Conservation (phyloP, 1,284 basidiomycete species). For the Sporisorium sorghi region DNA sequence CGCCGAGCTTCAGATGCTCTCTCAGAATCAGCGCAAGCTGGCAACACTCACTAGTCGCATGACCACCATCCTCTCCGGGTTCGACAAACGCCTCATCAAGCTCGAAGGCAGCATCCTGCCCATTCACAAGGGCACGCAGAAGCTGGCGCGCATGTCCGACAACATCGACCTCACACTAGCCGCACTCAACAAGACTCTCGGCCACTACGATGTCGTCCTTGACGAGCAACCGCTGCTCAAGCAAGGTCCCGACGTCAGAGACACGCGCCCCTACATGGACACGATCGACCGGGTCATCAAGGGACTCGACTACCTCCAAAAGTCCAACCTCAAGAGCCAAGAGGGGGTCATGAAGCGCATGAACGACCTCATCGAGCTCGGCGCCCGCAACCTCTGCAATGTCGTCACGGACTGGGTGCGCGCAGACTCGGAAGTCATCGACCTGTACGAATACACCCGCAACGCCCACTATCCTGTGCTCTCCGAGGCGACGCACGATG, state of each 20-base stretch:
- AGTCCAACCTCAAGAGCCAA: conserved; percentile 49
- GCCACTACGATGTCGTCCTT: conserved; percentile 64
- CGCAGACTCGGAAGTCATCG: conserved; percentile 59
- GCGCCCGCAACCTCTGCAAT: conserved; percentile 58
- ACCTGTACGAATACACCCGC: conserved; percentile 48
- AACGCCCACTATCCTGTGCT: conserved; percentile 46
- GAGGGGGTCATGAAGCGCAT: conserved; percentile 62
- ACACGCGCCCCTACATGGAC: conserved; percentile 65
- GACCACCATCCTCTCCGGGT: conserved; percentile 69
- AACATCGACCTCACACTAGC: conserved; percentile 61
- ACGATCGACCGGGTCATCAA: conserved; percentile 62
- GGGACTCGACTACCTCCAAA: conserved; percentile 55
- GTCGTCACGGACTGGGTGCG: conserved; percentile 61
- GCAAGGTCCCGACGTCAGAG: conserved; percentile 57
- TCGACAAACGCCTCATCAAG: conserved; percentile 70
- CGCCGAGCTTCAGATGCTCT: conserved; percentile 70
- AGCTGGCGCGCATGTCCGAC: conserved; percentile 60
- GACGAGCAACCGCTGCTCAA: conserved; percentile 65
- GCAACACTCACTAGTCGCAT: conserved; percentile 68
- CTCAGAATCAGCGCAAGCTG: conserved; percentile 69
- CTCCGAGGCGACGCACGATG: conserved; percentile 48
- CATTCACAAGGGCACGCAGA: conserved; percentile 66
- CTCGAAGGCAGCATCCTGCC: conserved; percentile 68
- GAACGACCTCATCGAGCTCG: conserved; percentile 63
- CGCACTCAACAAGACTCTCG: conserved; percentile 61